Base-by-base conservation (phyloP, 164 flowering plant genomes). In the Magnolia officinalis region DNA sequence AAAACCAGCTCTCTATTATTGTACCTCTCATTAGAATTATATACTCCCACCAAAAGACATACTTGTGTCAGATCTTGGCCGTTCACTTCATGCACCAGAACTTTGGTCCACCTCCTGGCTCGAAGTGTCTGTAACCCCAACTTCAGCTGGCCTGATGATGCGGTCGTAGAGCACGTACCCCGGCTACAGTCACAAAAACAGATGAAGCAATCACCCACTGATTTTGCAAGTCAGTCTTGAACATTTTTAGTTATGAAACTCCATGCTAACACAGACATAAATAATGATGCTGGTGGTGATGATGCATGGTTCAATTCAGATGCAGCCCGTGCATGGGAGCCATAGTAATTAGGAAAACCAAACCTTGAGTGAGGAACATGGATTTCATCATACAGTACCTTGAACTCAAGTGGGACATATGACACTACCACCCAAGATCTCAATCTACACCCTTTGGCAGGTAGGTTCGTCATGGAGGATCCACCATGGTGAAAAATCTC, bases 81-180 rank as follows among this genome's bases (percentile, higher is more conserved):
- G 61, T 16, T 16, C 18, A 50, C 4, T 26, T 16, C 73, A 86
- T 70, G 81, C 81, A 49, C 76, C 75, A 61, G 69, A 69, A 65
- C 78, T 76, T 66, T 70, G 20, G 10, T 79, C 77, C 7, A 79
- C 77, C 21, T 75, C 78, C 20, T 75, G 71, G 29, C 82, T 83
- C 59, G 50, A 74, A 14, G 79, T 87, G 18, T 23, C 49, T 16
- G 92, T 89, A 16, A 95, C 97, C 74, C 98, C 98, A 76, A 95
- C 98, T 80, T 95, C 97, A 24, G 98, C 98, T 6, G 96, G 96
- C 37, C 98, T 86, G 58, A 95, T 80, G 37, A 95, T 81, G 65
- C 98, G 85, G 50, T 91, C 97, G 55, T 89, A 77, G 6, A 95
- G 88, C 82, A 77, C 81, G 84, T 91, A 95, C 45, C 98, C 96